A percentile compares a stretch with the other conserved stretches of the same genome.
These are phyloP conservation scores for Iberis pinnata DNA, from an alignment of 345 rosid species.

Conservation along the genomic window DNA sequence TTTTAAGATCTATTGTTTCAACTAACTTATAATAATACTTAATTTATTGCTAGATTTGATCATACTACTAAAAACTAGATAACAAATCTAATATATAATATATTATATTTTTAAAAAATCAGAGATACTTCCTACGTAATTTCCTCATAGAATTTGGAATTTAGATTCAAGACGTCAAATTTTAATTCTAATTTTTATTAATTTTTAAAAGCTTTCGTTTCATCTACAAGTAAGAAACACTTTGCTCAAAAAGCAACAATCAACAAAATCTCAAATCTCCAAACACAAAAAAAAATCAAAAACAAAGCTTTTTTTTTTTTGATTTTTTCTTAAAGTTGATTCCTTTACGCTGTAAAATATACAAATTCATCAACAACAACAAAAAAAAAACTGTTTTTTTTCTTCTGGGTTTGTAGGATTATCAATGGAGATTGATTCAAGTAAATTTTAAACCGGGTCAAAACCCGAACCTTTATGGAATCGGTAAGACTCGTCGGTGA, in stretches of 20 bases:
- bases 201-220: constrained; percentile 20
- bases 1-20: background rate
- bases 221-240: constrained; percentile 27
- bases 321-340: constrained; percentile 12
- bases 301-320: too few species aligned
- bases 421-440: constrained; percentile 29
- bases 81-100: background rate
- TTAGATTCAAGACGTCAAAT: constrained; percentile 26
- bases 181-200: background rate
- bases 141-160: constrained; percentile 20
- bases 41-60: too few species aligned
- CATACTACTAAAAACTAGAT: background rate
- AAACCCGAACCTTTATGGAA: constrained; percentile 45
- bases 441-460: constrained; percentile 24
- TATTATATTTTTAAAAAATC: background rate
- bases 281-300: constrained; percentile 7
- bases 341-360: constrained; percentile 18
- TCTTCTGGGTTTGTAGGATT: background rate
- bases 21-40: background rate
- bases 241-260: constrained; percentile 18
- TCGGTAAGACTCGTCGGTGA: constrained; percentile 43
- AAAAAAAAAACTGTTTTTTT: constrained; percentile 17
- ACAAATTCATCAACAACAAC: background rate
- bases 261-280: constrained; percentile 8
- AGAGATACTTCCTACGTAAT: constrained; percentile 18